phyloP scores from a whole-genome alignment of 371 early-diverging fungal species.

The Mortierella sp. region DNA sequence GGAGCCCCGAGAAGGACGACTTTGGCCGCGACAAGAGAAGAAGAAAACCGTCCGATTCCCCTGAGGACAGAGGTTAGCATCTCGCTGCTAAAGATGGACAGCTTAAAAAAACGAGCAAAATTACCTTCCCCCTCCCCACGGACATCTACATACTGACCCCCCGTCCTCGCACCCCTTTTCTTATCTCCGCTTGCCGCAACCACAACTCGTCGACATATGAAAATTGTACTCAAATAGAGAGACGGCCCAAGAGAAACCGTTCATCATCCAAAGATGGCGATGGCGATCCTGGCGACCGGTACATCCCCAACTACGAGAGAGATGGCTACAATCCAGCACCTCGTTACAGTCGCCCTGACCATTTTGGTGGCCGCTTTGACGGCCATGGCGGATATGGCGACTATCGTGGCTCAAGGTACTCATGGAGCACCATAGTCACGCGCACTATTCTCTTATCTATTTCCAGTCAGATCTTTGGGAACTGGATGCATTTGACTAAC shows the following conservation, averaged over 20 bases:
- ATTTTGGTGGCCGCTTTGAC: conserved; percentile 37
- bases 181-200: no score
- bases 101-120: no score
- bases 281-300: conserved; percentile 74
- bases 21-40: conserved; percentile 71
- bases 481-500: background rate
- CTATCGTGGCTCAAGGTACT: conserved; percentile 42
- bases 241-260: conserved; percentile 64
- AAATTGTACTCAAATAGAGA: no score
- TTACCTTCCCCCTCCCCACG: no score
- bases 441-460: no score
- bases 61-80: conserved; percentile 62
- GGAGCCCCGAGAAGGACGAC: conserved; percentile 72
- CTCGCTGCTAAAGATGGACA: no score
- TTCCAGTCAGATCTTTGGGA: no score
- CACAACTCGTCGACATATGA: no score
- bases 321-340: conserved; percentile 81
- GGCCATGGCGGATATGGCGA: conserved; percentile 44
- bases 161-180: background rate
- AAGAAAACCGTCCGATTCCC: conserved; percentile 55
- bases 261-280: conserved; percentile 61
- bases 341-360: conserved; percentile 59
- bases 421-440: background rate
- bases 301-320: conserved; percentile 87
- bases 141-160: background rate